phyloP scores from a whole-genome alignment of 2,329 filamentous ascomycete genomes.

The Lojkania enalia region DNA sequence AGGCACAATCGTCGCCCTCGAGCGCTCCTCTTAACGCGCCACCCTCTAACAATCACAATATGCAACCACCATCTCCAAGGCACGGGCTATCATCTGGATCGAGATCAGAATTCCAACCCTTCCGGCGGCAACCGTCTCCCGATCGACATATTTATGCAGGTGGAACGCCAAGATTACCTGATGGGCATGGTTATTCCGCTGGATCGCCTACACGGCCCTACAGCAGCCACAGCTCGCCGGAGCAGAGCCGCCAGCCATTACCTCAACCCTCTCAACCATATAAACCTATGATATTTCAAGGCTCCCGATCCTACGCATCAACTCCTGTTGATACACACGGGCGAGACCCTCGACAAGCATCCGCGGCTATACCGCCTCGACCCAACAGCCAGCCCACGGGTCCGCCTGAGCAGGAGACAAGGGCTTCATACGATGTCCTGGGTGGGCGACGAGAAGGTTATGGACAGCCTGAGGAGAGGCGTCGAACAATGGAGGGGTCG shows the following conservation, averaged over 20 bases:
- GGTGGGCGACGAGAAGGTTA: conserved; percentile 31
- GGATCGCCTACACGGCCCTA: conserved; percentile 39
- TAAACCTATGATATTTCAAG: conserved; percentile 35
- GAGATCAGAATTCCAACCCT: conserved; percentile 41
- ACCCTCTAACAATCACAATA: conserved; percentile 44
- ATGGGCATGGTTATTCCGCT: conserved; percentile 31
- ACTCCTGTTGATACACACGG: conserved; percentile 31
- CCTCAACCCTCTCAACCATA: conserved; percentile 37
- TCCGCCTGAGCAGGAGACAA: conserved; percentile 26
- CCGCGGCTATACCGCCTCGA: conserved; percentile 39
- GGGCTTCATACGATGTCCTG: conserved; percentile 26
- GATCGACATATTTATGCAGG: conserved; percentile 38
- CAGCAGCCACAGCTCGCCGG: conserved; percentile 41
- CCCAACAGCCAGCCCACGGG: conserved; percentile 47
- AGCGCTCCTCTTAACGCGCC: conserved; percentile 39
- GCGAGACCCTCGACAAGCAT: conserved; percentile 28
- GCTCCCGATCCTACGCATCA: conserved; percentile 36
- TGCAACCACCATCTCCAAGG: conserved; percentile 53
- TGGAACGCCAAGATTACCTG: conserved; percentile 29
- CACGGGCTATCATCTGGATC: conserved; percentile 35
- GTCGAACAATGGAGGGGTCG: conserved; percentile 41
- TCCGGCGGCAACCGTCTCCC: conserved; percentile 43
- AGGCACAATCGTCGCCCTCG: conserved; percentile 53
- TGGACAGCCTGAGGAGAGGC: conserved; percentile 37
- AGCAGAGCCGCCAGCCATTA: conserved; percentile 37